Percentiles rank a stretch among this genome's conserved stretches.
phyloP scores from a whole-genome alignment of 345 rosid species.

The Brassica cretica region DNA sequence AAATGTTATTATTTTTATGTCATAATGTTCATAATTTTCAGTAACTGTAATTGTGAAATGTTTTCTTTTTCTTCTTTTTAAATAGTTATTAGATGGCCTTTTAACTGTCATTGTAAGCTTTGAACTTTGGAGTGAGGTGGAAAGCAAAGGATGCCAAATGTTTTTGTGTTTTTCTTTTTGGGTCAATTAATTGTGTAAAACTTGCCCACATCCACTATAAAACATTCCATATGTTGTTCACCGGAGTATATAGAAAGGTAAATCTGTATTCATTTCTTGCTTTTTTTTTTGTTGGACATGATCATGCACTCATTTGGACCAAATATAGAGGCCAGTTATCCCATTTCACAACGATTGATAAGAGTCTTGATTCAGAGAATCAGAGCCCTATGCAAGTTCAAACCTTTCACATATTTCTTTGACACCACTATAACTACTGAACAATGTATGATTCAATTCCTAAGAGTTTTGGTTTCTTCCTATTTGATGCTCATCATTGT shows the following conservation, averaged over 20 bases:
- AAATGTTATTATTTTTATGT: slow-evolving; percentile 30
- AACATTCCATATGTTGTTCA: slow-evolving; percentile 9
- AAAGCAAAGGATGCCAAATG: slow-evolving; percentile 42
- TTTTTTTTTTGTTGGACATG: background rate
- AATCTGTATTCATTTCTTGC: background rate
- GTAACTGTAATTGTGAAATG: slow-evolving; percentile 30
- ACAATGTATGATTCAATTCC: background rate
- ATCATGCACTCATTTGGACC: background rate
- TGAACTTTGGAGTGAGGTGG: slow-evolving; percentile 34
- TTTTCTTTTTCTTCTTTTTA: background rate
- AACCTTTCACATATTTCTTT: background rate
- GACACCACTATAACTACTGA: background rate
- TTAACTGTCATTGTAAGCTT: slow-evolving; percentile 28
- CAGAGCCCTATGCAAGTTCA: background rate
- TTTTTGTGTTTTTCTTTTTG: background rate
- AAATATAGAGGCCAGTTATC: background rate
- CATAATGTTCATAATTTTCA: slow-evolving; percentile 39
- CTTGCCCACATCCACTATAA: slow-evolving; percentile 7
- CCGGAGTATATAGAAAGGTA: background rate
- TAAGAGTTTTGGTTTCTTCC: background rate
- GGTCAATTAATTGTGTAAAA: slow-evolving; percentile 18
- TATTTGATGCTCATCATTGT: background rate
- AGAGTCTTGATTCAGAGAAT: background rate
- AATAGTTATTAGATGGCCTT: slow-evolving; percentile 28
- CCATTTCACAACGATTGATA: background rate